phyloP scores from a whole-genome alignment of 2,329 filamentous ascomycete species.

The Aspergillus eucalypticola region DNA sequence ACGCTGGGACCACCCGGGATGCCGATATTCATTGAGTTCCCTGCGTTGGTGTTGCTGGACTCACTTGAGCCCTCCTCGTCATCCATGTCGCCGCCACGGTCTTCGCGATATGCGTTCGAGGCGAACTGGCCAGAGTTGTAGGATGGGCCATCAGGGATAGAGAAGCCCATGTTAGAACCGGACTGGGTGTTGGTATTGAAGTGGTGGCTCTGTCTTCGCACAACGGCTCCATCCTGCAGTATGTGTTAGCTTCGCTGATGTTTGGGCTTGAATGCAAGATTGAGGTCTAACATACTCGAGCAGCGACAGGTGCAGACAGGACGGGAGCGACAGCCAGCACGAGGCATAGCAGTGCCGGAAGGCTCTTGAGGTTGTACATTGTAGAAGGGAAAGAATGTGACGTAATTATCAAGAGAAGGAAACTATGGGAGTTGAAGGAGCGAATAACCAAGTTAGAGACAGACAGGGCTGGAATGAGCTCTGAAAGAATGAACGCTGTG shows the following conservation, averaged over 20 bases:
- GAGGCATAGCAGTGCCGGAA: slow-evolving; percentile 34
- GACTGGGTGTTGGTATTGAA: slow-evolving; percentile 14
- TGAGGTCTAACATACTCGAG: slow-evolving; percentile 19
- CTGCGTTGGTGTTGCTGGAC: not conserved
- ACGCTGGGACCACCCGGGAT: slow-evolving; percentile 32
- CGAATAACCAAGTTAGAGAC: slow-evolving; percentile 4
- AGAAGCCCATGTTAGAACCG: slow-evolving; percentile 14
- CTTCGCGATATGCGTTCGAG: not conserved
- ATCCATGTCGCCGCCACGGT: not conserved
- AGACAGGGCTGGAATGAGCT: slow-evolving; percentile 3
- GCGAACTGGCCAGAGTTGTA: slow-evolving; percentile 1
- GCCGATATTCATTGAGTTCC: slow-evolving; percentile 2
- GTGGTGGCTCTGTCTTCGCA: not conserved
- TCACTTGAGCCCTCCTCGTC: not conserved
- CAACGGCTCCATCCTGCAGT: not conserved
- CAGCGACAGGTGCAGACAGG: slow-evolving; percentile 28
- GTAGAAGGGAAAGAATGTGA: slow-evolving; percentile 4
- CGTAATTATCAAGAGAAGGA: not conserved
- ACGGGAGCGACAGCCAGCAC: slow-evolving; percentile 31
- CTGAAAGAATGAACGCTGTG: slow-evolving; percentile 9
- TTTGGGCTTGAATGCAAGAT: not conserved
- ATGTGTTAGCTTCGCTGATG: slow-evolving; percentile 1
- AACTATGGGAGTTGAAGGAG: slow-evolving; percentile 15
- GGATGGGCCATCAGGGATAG: slow-evolving; percentile 23
- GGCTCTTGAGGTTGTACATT: slow-evolving; percentile 29